Conservation (phyloP, 2,329 filamentous ascomycete genomes). For the Trichoderma atrobrunneum region DNA sequence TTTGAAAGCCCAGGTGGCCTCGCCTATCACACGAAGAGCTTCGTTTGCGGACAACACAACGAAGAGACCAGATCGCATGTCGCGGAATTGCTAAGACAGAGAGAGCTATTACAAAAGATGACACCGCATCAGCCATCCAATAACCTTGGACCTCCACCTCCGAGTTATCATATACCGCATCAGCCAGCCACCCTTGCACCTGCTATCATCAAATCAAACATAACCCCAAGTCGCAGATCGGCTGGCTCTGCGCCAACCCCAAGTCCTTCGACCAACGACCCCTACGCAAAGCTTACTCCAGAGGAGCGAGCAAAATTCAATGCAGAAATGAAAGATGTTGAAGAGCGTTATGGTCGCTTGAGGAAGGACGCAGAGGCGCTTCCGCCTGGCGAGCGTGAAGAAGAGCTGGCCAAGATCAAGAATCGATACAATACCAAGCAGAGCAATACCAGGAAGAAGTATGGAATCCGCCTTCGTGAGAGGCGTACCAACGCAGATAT, state of each 20-base stretch:
- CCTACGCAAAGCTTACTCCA: constrained; percentile 45
- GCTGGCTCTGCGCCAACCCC: background rate
- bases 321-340: constrained; percentile 30
- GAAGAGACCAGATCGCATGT: constrained; percentile 13
- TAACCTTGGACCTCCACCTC: background rate
- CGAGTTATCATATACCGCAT: background rate
- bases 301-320: constrained; percentile 29
- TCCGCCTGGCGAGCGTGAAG: constrained; percentile 32
- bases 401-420: constrained; percentile 42
- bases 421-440: constrained; percentile 56
- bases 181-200: background rate
- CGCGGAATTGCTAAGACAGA: background rate
- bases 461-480: constrained; percentile 53
- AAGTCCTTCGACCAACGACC: constrained; percentile 32
- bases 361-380: constrained; percentile 40
- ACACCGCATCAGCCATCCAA: background rate
- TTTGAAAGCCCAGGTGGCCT: constrained; percentile 44
- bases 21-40: constrained; percentile 44
- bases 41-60: constrained; percentile 46
- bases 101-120: background rate
- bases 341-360: constrained; percentile 38
- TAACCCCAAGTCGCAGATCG: background rate
- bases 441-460: constrained; percentile 56
- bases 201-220: background rate
- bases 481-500: constrained; percentile 48